Evolutionary conservation across 108 stramenopile species (phyloP).

Genomic region (Skeletonema grethae): DNA sequence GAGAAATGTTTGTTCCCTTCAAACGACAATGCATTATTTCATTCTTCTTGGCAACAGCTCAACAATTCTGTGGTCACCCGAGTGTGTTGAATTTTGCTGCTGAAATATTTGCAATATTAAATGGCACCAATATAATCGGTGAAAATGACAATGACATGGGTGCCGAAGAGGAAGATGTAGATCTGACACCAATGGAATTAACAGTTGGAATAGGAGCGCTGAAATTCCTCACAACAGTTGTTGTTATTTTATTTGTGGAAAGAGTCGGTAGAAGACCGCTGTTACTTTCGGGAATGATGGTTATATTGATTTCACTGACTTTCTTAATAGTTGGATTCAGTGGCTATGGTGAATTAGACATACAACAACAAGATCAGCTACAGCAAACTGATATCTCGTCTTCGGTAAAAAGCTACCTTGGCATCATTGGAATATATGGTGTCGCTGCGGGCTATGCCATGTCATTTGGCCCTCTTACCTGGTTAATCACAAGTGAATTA

Average conservation of each 20-base stretch:
- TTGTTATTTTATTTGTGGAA: conserved; percentile 72
- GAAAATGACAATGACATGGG: conserved; percentile 2
- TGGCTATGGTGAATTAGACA: not conserved
- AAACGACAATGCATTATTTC: conserved; percentile 59
- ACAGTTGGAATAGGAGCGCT: conserved; percentile 61
- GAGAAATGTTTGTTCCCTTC: conserved; percentile 35
- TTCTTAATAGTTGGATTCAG: conserved; percentile 52
- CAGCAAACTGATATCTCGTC: conserved; percentile 6
- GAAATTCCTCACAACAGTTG: conserved; percentile 64
- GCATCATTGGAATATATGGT: conserved; percentile 58
- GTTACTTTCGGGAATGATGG: conserved; percentile 54
- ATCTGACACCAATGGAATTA: conserved; percentile 28
- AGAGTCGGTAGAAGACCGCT: conserved; percentile 55
- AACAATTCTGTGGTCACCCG: conserved; percentile 82
- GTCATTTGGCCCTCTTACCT: conserved; percentile 71
- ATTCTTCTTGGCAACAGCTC: conserved; percentile 58
- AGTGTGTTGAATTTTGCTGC: conserved; percentile 72
- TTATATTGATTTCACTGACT: conserved; percentile 52
- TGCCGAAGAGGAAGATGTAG: conserved; percentile 4
- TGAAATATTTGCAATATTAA: conserved; percentile 52
- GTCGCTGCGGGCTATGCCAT: conserved; percentile 73
- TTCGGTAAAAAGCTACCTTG: conserved; percentile 30
- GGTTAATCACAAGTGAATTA: conserved; percentile 71
- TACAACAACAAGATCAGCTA: conserved; percentile 8
- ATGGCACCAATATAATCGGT: not conserved